Evolutionary conservation across 176 grass and related monocot genomes (phyloP), one percentile per base, ranked within the genome.

Genomic region (Hyparrhenia diplandra): DNA sequence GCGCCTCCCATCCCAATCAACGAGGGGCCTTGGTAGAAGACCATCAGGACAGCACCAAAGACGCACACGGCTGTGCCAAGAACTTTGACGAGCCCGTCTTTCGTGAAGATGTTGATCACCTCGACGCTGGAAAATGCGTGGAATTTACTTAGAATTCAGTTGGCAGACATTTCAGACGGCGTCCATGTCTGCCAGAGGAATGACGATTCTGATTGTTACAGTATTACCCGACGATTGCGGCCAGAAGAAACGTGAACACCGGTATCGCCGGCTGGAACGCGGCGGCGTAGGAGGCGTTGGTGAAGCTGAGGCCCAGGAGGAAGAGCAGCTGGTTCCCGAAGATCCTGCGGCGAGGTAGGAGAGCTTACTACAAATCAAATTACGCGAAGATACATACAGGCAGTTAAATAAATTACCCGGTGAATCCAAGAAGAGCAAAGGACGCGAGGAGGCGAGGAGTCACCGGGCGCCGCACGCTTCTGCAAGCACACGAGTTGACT

Each of bases 201-300:
- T 55, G 42, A n/a, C 9, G 6, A 7, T 39, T 23, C 31, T 35
- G n/a, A 17, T n/a, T 13, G 30, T 27, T 60, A 91, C 27, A n/a
- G n/a, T 42, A 6, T 37, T 71, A 94, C 92, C 96, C 88, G 0
- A 86, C 68, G 52, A 91, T 80, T 35, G 86, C 92, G 5, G 96
- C 90, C 10, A 98, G 10, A 46, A 98, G 78, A 10, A 95, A 95
- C 0, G 96, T 95, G 75, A 98, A 93, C 18, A 98, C 92, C 4
- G 96, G 96, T 88, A 95, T 98, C 2, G 96, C 90, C 8, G 96
- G 96, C 86, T 98, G 92, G 88, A 98, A 89, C 1, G 92, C 92
- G 5, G 96, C 82, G 43, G 96, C 92, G 73, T 95, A 95, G 84
- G 90, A 88, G 74, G 96, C 88, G 74, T 90, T 98, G 61, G 96